A percentile compares a stretch with the other conserved stretches of the same genome.
Evolutionary conservation across 1,284 basidiomycete species (phyloP).

Genomic region (Filobasidium uniguttulatum): DNA sequence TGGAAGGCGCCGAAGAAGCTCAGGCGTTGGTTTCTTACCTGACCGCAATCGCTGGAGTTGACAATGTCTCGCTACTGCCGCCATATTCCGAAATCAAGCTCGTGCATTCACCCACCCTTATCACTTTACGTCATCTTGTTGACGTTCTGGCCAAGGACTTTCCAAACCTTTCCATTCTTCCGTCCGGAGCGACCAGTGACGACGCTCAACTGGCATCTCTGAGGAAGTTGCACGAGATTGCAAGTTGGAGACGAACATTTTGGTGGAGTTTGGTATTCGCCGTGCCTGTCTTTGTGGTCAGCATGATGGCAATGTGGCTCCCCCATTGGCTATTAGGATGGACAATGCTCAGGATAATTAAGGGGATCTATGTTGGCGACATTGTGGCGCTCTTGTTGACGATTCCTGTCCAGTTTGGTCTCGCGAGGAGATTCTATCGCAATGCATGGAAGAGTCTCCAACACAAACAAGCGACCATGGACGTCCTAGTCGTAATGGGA

Average conservation of each 20-base stretch:
- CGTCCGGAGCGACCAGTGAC: constrained; percentile 20
- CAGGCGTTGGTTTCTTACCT: constrained; percentile 32
- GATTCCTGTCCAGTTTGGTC: constrained; percentile 84
- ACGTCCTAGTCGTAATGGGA: constrained; percentile 89
- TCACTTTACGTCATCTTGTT: constrained; percentile 71
- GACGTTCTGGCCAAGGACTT: constrained; percentile 59
- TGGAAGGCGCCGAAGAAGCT: constrained; percentile 3
- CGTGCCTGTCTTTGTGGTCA: constrained; percentile 80
- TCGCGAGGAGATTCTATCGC: constrained; percentile 75
- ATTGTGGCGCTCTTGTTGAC: constrained; percentile 68
- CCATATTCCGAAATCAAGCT: constrained; percentile 60
- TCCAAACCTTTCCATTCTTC: constrained; percentile 33
- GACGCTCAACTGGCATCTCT: constrained; percentile 66
- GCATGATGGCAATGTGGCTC: constrained; percentile 64
- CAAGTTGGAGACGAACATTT: constrained; percentile 77
- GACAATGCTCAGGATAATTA: constrained; percentile 39
- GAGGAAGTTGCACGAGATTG: constrained; percentile 78
- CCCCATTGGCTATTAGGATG: constrained; percentile 39
- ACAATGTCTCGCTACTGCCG: constrained; percentile 55
- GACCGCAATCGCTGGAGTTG: constrained; percentile 57
- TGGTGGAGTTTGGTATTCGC: constrained; percentile 64
- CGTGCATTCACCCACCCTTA: constrained; percentile 57
- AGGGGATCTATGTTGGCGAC: constrained; percentile 69
- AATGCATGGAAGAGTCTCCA: constrained; percentile 81
- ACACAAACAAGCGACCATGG: constrained; percentile 73